Evolutionary conservation across 2,329 filamentous ascomycete genomes (phyloP), one percentile per base, ranked within the genome.

Genomic region (Colletotrichum truncatum): DNA sequence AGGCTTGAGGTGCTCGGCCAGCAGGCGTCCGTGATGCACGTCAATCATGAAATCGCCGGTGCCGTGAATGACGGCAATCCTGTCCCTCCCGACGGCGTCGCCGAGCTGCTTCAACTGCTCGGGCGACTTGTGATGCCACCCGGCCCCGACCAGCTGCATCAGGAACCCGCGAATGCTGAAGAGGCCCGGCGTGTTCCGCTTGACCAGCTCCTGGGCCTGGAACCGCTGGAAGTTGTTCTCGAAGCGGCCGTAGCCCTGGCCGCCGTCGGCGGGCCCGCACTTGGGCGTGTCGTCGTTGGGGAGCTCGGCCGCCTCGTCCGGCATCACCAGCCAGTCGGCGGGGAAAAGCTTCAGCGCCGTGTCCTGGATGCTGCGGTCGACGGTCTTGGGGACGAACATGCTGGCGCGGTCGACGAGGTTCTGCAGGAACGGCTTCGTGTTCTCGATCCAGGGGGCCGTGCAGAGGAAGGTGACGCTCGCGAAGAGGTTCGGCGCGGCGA

Each of bases 221-320:
- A 94, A 95, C 5, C 94, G 90, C 79, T 96, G 91, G 64, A 89
- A 93, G 73, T 95, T 96, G 55, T 84, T 93, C 4, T 85, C 85
- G 75, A 96, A 97, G 8, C 76, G 77, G 36, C 81, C 70, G 61
- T 88, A 88, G 0, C 25, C 52, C 56, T 70, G 67, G 3, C 70
- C 71, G 36, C 71, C 69, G n/a, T 65, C 67, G n/a, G 57, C 63
- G 1, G 74, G 78, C 41, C 51, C 77, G 76, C 71, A 81, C 53
- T 63, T 72, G 12, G 81, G 78, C 3, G 85, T 86, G 73, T 70
- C 12, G 70, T 70, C 9, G 80, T 75, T 58, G 11, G 87, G 88
- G 2, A 89, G 73, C 16, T 74, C 73, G n/a, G 80, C 80, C 48
- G 81, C 67, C 65, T 69, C 82, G 76, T 95, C 92, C 0, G 89